Evolutionary conservation across 371 early-diverging fungal genomes (phyloP), one percentile per base, ranked within the genome.

Genomic region (Saksenaea oblongispora): DNA sequence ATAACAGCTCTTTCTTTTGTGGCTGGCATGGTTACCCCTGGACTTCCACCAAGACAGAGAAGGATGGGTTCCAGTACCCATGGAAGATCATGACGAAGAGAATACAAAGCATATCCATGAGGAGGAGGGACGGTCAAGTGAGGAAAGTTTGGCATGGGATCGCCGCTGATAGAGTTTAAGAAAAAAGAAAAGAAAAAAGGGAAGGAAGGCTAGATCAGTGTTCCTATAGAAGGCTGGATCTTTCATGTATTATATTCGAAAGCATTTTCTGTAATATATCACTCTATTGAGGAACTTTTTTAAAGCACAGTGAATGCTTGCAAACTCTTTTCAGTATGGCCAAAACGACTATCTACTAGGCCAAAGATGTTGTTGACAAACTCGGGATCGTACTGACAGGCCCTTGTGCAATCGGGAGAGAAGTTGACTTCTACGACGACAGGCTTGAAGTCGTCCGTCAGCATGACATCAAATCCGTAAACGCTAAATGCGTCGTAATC

Each of bases 401-500:
- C 84, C 22, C 84, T 72, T 1, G 81, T 81, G 35, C 85, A 83
- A 58, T 86, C 84, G 8, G 87, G 84, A 5, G 84, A 78, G 63
- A 82, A 83, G 63, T 86, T 83, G 59, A 81, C 78, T 63, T 84
- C 84, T 31, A 84, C 62, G 8, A 87, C 59, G 14, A 84, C 66
- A 11, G 87, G 87, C 51, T 84, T 75, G 35, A 76, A 80, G 24
- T 71, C 67, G 58, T 76, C 72, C 35, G 80, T 83, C 34, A 87
- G 62, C 83, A 84, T 82, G 11, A 87, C 71, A 65, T 87, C 87
- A 56, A 87, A 78, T 0, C 83, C 84, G 59, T 84, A 84, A 27
- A 84, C 63, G 44, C 80, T 74, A 65, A 84, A 87, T 0, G 84
- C 71, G 59, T 82, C 79, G 34, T 68, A 72, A 0, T 70, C 59